Conservation (phyloP, 164 flowering plant genomes). For the Paratinospora sagittata region DNA sequence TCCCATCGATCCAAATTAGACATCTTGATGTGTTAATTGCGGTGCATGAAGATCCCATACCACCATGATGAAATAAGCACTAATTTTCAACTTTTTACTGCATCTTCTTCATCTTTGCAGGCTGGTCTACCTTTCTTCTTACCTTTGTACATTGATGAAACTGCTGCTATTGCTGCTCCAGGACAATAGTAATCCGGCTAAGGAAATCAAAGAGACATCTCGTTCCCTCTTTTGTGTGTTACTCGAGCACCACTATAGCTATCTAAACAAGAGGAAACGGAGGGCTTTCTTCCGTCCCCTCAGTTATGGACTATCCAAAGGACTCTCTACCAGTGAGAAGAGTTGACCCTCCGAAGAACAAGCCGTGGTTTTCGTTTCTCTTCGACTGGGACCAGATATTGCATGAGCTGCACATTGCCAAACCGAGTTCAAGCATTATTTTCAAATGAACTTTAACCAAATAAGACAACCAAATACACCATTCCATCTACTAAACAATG, state of each 20-base stretch:
- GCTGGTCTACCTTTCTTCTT: not conserved
- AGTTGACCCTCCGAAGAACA: constrained; percentile 33
- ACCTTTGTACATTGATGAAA: not conserved
- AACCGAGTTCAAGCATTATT: not conserved
- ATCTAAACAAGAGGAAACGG: not conserved
- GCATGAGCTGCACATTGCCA: constrained; percentile 41
- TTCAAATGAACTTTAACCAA: not conserved
- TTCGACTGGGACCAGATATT: constrained; percentile 37
- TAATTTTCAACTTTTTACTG: too few species aligned
- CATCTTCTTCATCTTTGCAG: not conserved
- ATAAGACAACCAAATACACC: not conserved
- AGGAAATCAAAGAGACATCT: not conserved
- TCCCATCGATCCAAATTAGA: too few species aligned
- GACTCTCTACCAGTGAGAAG: constrained; percentile 35
- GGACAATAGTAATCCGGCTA: not conserved
- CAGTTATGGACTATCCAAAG: not conserved
- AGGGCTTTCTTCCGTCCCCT: constrained; percentile 5
- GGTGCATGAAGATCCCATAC: not conserved
- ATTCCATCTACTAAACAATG: too few species aligned
- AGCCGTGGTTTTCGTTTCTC: constrained; percentile 34
- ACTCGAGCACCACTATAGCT: not conserved
- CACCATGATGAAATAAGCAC: not conserved
- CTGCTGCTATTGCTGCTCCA: not conserved
- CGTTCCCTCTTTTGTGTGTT: not conserved
- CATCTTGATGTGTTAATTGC: too few species aligned